Percentiles rank a stretch among this genome's conserved stretches.
Evolutionary conservation across 345 rosid species (phyloP).

Genomic region (Pistacia vera): DNA sequence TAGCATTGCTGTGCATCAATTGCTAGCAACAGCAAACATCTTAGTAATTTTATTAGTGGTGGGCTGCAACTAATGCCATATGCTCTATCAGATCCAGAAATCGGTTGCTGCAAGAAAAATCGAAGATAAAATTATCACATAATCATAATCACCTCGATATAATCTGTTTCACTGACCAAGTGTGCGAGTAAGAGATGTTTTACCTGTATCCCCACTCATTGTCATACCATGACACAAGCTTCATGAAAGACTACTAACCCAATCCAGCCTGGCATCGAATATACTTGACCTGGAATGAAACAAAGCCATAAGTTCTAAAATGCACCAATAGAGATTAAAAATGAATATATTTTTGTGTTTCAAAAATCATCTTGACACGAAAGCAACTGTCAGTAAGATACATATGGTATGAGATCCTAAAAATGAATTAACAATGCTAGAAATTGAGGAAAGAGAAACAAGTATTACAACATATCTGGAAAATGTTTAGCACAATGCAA

Average conservation of each 20-base stretch:
- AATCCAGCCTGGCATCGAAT: constrained; percentile 95
- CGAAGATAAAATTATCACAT: constrained; percentile 7
- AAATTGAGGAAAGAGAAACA: background rate
- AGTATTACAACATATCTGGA: background rate
- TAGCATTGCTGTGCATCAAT: background rate
- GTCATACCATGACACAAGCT: constrained; percentile 95
- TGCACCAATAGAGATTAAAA: background rate
- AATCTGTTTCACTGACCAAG: background rate
- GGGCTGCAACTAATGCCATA: constrained; percentile 87
- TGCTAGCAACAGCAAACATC: background rate
- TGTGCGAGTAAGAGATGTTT: background rate
- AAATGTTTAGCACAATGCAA: background rate
- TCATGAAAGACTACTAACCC: constrained; percentile 87
- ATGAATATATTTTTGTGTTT: background rate
- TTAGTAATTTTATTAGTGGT: constrained; percentile 19
- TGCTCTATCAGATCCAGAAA: constrained; percentile 95
- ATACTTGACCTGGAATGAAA: constrained; percentile 80
- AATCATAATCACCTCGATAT: background rate
- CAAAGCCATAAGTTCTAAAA: background rate
- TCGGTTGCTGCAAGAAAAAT: constrained; percentile 71
- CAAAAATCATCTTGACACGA: no score
- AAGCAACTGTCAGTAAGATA: no score
- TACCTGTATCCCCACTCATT: constrained; percentile 99
- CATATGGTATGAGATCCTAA: background rate
- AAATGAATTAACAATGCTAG: background rate